Conservation (phyloP, 768 basidiomycete genomes). For the Lactarius pseudohatsudake region DNA sequence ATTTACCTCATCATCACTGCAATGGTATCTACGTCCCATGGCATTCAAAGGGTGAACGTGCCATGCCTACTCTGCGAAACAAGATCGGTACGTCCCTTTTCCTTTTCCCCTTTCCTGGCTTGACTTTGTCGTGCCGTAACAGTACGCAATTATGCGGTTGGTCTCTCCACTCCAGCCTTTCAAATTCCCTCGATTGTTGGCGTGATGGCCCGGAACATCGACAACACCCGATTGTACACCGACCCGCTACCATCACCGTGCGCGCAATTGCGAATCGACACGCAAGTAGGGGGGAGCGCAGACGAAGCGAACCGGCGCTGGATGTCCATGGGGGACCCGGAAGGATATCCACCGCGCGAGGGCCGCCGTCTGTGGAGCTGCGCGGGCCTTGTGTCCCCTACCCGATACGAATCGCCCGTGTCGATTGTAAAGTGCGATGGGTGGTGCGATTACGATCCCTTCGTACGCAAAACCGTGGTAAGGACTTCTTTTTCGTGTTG, state of each 20-base stretch:
- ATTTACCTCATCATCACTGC: slow-evolving; percentile 30
- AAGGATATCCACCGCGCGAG: not conserved
- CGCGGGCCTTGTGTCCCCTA: not conserved
- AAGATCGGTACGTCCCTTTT: slow-evolving; percentile 14
- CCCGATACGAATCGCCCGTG: slow-evolving; percentile 23
- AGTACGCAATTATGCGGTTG: not conserved
- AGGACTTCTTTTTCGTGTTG: not conserved
- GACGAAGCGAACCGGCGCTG: not conserved
- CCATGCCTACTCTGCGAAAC: slow-evolving; percentile 18
- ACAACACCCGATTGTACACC: not conserved
- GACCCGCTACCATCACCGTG: not conserved
- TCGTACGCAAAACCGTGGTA: slow-evolving; percentile 4
- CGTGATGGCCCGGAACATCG: not conserved
- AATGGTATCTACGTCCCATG: slow-evolving; percentile 30
- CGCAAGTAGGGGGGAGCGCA: not conserved
- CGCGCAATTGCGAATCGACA: not conserved
- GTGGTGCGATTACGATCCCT: slow-evolving; percentile 16
- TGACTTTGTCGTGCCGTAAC: not conserved
- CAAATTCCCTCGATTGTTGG: not conserved
- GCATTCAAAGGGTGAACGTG: slow-evolving; percentile 25
- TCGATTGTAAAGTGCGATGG: slow-evolving; percentile 25
- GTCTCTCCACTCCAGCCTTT: not conserved
- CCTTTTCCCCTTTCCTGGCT: not conserved
- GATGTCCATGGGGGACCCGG: not conserved
- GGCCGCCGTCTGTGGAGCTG: not conserved